A percentile compares a stretch with the other conserved stretches of the same genome.
Conservation (phyloP, 768 basidiomycete genomes). For the Phanerochaete sordida region DNA sequence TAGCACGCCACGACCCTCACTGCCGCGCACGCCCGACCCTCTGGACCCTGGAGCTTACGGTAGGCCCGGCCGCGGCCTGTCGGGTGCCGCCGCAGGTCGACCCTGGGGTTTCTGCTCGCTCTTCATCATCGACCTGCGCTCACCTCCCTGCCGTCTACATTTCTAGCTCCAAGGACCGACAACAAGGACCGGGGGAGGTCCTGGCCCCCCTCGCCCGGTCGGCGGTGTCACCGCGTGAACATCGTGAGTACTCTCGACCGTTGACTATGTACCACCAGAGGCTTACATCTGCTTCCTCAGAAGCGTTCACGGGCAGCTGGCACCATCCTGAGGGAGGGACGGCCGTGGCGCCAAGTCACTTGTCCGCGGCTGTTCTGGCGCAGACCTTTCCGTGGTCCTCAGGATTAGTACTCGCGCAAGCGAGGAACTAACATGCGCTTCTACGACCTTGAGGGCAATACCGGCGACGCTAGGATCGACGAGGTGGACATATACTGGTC, state of each 20-base stretch:
- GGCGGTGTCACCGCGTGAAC: background rate
- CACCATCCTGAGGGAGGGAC: slow-evolving; percentile 5
- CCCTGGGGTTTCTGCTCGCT: background rate
- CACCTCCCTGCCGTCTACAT: background rate
- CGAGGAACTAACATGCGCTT: slow-evolving; percentile 13
- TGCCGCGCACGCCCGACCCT: background rate
- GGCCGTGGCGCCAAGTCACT: background rate
- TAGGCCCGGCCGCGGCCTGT: background rate
- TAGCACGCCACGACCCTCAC: background rate
- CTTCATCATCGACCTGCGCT: background rate
- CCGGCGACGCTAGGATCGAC: too few relatives aligned
- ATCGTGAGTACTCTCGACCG: background rate
- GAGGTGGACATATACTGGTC: too few relatives aligned
- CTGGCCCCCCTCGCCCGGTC: background rate
- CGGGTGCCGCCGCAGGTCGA: background rate
- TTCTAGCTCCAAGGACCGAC: background rate
- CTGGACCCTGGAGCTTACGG: background rate
- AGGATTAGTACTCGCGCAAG: slow-evolving; percentile 8
- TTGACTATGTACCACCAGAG: background rate
- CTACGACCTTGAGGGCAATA: too few relatives aligned
- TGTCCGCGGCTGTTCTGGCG: slow-evolving; percentile 1
- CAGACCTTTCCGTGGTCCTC: slow-evolving; percentile 14
- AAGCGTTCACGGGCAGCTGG: background rate
- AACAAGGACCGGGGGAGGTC: background rate
- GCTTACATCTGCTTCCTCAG: background rate